Evolutionary conservation across 345 rosid genomes (phyloP).

Genomic region (Eucalyptus decipiens): DNA sequence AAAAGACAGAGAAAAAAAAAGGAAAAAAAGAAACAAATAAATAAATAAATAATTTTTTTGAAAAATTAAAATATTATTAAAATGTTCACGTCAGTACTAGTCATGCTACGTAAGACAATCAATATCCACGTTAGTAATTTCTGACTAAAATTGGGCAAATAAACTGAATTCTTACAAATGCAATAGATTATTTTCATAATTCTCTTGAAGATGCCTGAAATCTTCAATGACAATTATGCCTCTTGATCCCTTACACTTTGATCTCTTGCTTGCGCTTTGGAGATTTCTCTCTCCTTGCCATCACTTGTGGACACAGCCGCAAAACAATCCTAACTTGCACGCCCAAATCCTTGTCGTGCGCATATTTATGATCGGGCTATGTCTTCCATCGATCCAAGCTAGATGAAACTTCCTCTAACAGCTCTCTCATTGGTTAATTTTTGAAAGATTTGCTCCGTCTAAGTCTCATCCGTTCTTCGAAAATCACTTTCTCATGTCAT

Average conservation of each 20-base stretch:
- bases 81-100: rapidly evolving
- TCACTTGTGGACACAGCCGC: background rate
- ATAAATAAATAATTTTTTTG: no score
- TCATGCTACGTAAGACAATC: rapidly evolving
- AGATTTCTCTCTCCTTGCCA: background rate
- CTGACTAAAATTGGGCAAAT: rapidly evolving
- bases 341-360: background rate
- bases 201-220: background rate
- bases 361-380: background rate
- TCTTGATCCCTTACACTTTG: background rate
- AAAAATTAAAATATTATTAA: no score
- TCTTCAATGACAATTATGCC: background rate
- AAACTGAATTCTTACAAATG: rapidly evolving
- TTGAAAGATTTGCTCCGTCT: background rate
- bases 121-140: no score
- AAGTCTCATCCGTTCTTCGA: background rate
- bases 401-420: background rate
- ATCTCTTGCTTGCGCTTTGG: background rate
- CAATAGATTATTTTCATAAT: rapidly evolving
- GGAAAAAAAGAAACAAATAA: no score
- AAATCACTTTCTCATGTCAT: background rate
- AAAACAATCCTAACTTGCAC: background rate
- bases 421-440: background rate
- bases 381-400: background rate
- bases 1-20: rapidly evolving